These are phyloP conservation scores for Colletotrichum gigasporum DNA, from an alignment of 2,329 filamentous ascomycete species.

Conservation along the genomic window DNA sequence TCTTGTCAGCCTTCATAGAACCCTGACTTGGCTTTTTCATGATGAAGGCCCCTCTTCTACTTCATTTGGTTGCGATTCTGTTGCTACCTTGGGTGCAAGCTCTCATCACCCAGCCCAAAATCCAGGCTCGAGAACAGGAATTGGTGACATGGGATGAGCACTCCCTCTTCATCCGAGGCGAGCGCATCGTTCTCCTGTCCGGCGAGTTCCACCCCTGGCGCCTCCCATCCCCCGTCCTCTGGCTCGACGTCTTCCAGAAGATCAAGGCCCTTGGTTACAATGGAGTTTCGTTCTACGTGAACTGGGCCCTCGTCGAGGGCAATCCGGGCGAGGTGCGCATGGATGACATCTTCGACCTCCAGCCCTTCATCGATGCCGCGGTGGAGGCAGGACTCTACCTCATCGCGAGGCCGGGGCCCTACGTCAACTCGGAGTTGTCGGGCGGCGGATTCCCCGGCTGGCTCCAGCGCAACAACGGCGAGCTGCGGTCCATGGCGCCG, in stretches of 20 bases:
- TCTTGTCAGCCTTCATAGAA: too few relatives aligned
- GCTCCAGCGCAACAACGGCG: slow-evolving; percentile 69
- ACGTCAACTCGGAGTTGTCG: slow-evolving; percentile 75
- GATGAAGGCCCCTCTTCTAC: too few relatives aligned
- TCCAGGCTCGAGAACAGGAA: slow-evolving; percentile 36
- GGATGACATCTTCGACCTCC: slow-evolving; percentile 77
- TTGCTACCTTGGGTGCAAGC: too few relatives aligned
- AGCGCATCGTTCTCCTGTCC: slow-evolving; percentile 75
- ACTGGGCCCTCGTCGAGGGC: slow-evolving; percentile 82
- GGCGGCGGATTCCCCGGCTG: slow-evolving; percentile 80
- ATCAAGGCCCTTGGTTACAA: slow-evolving; percentile 84
- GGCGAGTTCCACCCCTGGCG: slow-evolving; percentile 76
- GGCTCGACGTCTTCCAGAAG: slow-evolving; percentile 82
- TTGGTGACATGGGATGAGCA: slow-evolving; percentile 76
- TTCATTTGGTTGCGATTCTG: too few relatives aligned
- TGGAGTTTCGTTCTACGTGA: slow-evolving; percentile 79
- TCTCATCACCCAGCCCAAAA: neutral
- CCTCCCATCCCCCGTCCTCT: slow-evolving; percentile 54
- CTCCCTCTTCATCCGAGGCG: slow-evolving; percentile 74
- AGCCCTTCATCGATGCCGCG: slow-evolving; percentile 81
- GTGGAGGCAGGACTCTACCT: slow-evolving; percentile 78
- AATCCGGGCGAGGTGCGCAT: slow-evolving; percentile 74
- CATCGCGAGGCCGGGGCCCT: slow-evolving; percentile 66
- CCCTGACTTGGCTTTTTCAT: too few relatives aligned
- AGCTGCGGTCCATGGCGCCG: slow-evolving; percentile 64